Base-by-base conservation (phyloP, 1,284 basidiomycete genomes). In the Ustilago bromivora region DNA sequence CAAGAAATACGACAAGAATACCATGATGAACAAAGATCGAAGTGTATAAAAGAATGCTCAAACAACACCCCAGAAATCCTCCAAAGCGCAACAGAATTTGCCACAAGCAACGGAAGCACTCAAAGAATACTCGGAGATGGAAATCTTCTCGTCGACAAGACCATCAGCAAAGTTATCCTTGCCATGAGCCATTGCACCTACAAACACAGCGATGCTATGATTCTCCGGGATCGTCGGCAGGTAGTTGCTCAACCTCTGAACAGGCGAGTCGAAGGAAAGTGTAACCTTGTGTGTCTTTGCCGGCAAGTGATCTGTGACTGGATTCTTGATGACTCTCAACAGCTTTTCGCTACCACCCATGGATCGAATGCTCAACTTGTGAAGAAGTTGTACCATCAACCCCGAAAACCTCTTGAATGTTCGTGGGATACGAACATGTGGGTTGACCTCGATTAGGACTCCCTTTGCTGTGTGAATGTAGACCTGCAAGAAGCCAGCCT, bases 321-420 rank as follows among this genome's bases (percentile, higher is more conserved):
- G 97, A 87, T 99, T 99, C 92, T 95, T 96, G 90, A 99, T 94
- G 53, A 99, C 96, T 86, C 96, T 95, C 66, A 99, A 90, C 15
- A 99, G 89, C 87, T 98, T 98, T 87, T 99, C 96, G 3, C 94
- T 93, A 0, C 96, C 96, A 83, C 97, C 96, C 54, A 97, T 95
- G 51, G 94, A 94, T 59, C 96, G 90, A 81, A 99, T 99, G 63
- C 92, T 94, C 34, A 99, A 90, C 83, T 95, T 96, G 88, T 99
- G 97, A 11, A 99, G 89, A 3, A 99, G 90, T 91, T 99, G 96
- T 2, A 99, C 96, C 97, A 99, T 99, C 70, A 99, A 88, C 43
- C 96, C 96, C 68, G 94, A 95, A 88, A 99, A 99, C 8, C 96
- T 92, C 88, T 99, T 99, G 88, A 99, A 99, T 8, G 96, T 99